phyloP scores from a whole-genome alignment of 2,329 filamentous ascomycete genomes.

The Raffaelea arxii region DNA sequence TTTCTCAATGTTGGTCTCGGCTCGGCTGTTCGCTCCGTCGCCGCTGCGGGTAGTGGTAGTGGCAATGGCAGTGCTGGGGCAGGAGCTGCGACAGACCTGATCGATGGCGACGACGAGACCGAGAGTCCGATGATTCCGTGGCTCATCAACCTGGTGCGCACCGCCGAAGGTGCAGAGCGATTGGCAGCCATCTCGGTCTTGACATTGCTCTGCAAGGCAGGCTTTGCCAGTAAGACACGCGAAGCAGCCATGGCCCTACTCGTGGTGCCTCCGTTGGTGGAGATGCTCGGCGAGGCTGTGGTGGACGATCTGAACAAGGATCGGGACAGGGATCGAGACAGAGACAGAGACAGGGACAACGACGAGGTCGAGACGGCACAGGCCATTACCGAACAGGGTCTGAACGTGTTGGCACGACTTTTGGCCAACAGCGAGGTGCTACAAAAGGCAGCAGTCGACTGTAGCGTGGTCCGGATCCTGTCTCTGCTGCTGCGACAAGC shows the following conservation, averaged over 20 bases:
- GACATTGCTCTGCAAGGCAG: constrained; percentile 58
- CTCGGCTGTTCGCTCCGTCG: too few species aligned
- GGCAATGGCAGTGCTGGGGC: neutral
- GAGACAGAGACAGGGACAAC: constrained; percentile 27
- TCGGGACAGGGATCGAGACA: too few species aligned
- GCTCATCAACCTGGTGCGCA: constrained; percentile 56
- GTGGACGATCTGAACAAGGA: constrained; percentile 20
- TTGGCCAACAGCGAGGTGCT: constrained; percentile 69
- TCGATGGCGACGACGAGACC: constrained; percentile 39
- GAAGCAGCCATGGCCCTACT: constrained; percentile 56
- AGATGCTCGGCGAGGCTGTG: constrained; percentile 32
- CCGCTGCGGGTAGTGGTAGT: neutral
- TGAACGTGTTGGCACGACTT: constrained; percentile 66
- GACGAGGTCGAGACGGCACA: constrained; percentile 31
- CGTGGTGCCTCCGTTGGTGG: constrained; percentile 61
- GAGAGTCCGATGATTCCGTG: constrained; percentile 67
- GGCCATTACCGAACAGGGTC: constrained; percentile 58
- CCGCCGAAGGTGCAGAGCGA: constrained; percentile 46
- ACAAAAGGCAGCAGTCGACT: constrained; percentile 73
- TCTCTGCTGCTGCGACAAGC: constrained; percentile 39
- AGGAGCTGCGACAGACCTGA: neutral
- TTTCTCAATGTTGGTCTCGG: too few species aligned
- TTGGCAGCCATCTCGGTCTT: constrained; percentile 62
- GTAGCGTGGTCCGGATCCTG: constrained; percentile 35
- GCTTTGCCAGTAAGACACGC: constrained; percentile 53